phyloP scores from a whole-genome alignment of 2,329 filamentous ascomycete genomes.

The Calonectria hawksworthii region DNA sequence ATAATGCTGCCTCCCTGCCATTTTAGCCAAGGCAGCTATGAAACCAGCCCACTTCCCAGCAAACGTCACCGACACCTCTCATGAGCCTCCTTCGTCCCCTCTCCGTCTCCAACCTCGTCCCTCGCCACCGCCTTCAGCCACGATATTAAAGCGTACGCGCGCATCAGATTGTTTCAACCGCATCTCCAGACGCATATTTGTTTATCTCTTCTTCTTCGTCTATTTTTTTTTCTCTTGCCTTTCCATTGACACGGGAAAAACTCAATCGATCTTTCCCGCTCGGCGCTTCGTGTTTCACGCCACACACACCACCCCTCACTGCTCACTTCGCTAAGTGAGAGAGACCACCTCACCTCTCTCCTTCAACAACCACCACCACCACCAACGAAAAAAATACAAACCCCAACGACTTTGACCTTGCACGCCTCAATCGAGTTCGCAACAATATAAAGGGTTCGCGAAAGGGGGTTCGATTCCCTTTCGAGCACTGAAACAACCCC shows the following conservation, averaged over 20 bases:
- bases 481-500: not conserved
- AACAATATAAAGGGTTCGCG: not conserved
- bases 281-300: constrained; percentile 4
- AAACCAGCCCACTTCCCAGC: constrained; percentile 39
- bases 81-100: constrained; percentile 13
- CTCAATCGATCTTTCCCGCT: not conserved
- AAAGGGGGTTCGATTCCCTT: not conserved
- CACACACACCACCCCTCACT: constrained; percentile 5
- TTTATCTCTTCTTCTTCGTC: not conserved
- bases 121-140: not conserved
- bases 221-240: not conserved
- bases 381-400: not conserved
- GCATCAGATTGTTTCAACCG: not conserved
- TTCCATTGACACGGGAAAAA: not conserved
- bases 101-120: constrained; percentile 9
- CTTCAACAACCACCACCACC: not conserved
- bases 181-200: not conserved
- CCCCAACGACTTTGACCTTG: not conserved
- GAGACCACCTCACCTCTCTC: not conserved
- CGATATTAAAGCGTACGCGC: not conserved
- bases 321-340: not conserved
- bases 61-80: constrained; percentile 44
- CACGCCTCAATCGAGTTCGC: not conserved
- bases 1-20: constrained; percentile 13
- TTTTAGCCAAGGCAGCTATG: constrained; percentile 46